Base-by-base conservation (phyloP, 225 moss, liverwort and hornwort species). In the Anthoceros angustus region DNA sequence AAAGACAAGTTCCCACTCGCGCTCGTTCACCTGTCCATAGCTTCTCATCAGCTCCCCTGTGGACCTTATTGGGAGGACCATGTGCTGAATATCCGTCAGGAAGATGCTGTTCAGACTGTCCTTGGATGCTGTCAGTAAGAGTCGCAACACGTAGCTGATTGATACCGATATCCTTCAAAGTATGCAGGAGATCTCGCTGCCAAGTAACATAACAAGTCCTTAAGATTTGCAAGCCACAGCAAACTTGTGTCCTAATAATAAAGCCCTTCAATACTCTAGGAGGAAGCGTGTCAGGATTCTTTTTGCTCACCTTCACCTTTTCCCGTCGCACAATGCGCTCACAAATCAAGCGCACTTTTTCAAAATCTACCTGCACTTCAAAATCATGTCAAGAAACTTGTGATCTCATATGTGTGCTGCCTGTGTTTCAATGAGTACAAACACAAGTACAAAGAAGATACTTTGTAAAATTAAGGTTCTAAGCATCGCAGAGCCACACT, bases 281-380 rank as follows among this genome's bases (percentile, higher is more conserved):
- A 60, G 23, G 23, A 18, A 16, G 55, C 23, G n/a, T 60, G 55
- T 6, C 4, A 9, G 23, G n/a, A 4, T 60, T 23, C 23, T 60
- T 6, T 16, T 16, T 0, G 0, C 55, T 5, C n/a, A 84, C 85
- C 85, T 85, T 85, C 61, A 85, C 74, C 64, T 79, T 73, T 67
- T 85, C 85, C 6, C 85, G 85, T 41, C 82, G 79, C 42, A 81
- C 82, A 63, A 85, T 80, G 63, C 85, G 85, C 62, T 85, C 85
- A 70, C 85, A 85, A 70, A 85, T 82, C 32, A 85, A 77, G 39
- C 85, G 79, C 50, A 85, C 85, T 61, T 82, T 68, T 80, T 85
- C 82, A 46, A 85, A 82, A 68, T 82, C 85, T 70, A 82, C 85
- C 85, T 85, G 75, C 40, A 71, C 5, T 39, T 4, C 61, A 69